A percentile compares a stretch with the other conserved stretches of the same genome.
Conservation (phyloP, 73 alveolate species). For the Paramecium sexaurelia region DNA sequence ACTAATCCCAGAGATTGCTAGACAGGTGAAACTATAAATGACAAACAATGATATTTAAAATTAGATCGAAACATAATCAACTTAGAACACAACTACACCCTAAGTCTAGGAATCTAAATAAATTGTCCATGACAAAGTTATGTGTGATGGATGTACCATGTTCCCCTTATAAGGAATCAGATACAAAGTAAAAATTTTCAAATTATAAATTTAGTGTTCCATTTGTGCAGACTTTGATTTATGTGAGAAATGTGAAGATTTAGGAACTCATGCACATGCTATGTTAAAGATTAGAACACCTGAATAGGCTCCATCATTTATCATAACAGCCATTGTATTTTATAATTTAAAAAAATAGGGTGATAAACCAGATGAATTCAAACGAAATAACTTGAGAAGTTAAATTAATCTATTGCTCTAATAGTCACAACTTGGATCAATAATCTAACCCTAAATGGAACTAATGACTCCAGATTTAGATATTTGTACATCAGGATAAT, state of each 20-base stretch:
- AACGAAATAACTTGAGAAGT: neutral
- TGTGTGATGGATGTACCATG: conserved; percentile 88
- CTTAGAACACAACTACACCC: neutral
- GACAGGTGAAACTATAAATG: neutral
- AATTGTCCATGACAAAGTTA: conserved; percentile 76
- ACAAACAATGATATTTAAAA: neutral
- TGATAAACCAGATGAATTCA: neutral
- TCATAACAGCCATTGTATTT: neutral
- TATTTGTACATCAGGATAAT: no score
- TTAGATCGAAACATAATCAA: neutral
- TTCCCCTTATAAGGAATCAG: conserved; percentile 84
- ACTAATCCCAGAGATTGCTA: neutral
- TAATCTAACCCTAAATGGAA: no score
- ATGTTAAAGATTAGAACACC: conserved; percentile 84
- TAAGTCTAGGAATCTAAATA: neutral
- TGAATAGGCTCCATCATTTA: conserved; percentile 71
- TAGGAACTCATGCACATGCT: conserved; percentile 85
- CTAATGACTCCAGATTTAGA: no score
- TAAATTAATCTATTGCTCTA: neutral
- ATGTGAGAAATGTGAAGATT: conserved; percentile 91
- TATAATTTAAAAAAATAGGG: neutral
- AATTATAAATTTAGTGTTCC: conserved; percentile 66
- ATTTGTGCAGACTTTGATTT: conserved; percentile 86
- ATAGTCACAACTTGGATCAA: neutral
- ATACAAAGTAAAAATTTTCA: conserved; percentile 65